Conservation (phyloP, 768 basidiomycete genomes). For the Paxillus ammoniavirescens region DNA sequence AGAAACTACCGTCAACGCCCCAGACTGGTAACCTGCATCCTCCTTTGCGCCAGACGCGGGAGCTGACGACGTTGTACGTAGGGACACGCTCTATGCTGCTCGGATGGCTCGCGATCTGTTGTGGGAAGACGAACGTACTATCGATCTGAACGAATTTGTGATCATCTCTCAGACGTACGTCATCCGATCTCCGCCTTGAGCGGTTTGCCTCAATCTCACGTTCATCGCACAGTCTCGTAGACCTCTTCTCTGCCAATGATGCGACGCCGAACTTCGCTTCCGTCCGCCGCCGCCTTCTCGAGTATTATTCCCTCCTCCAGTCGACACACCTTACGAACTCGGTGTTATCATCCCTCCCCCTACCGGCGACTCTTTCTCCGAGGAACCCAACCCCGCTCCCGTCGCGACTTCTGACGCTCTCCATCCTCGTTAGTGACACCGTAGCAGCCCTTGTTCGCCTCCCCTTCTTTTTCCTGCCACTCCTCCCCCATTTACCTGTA, state of each 20-base stretch:
- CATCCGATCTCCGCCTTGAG: slow-evolving; percentile 17
- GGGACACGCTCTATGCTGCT: slow-evolving; percentile 88
- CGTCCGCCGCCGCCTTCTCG: slow-evolving; percentile 70
- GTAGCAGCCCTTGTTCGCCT: slow-evolving; percentile 67
- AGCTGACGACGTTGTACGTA: slow-evolving; percentile 33
- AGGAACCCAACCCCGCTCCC: slow-evolving; percentile 68
- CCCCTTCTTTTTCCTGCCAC: slow-evolving; percentile 87
- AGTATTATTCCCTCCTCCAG: slow-evolving; percentile 86
- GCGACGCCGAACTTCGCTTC: slow-evolving; percentile 56
- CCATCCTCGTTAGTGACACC: slow-evolving; percentile 76
- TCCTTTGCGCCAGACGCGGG: slow-evolving; percentile 11
- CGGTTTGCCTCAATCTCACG: slow-evolving; percentile 20
- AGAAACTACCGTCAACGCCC: slow-evolving; percentile 83
- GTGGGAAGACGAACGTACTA: slow-evolving; percentile 80
- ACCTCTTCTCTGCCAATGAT: slow-evolving; percentile 76
- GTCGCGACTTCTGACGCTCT: slow-evolving; percentile 77
- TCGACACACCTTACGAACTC: slow-evolving; percentile 83
- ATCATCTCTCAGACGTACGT: slow-evolving; percentile 87
- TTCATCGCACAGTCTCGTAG: slow-evolving; percentile 64
- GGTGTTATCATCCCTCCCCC: slow-evolving; percentile 78
- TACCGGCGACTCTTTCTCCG: slow-evolving; percentile 84
- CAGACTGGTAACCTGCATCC: slow-evolving; percentile 73
- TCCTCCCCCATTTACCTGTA: slow-evolving; percentile 79
- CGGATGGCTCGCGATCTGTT: slow-evolving; percentile 91
- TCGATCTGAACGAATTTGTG: slow-evolving; percentile 81